phyloP scores from a whole-genome alignment of 805 yeast species.

The Wickerhamomyces hampshirensis region DNA sequence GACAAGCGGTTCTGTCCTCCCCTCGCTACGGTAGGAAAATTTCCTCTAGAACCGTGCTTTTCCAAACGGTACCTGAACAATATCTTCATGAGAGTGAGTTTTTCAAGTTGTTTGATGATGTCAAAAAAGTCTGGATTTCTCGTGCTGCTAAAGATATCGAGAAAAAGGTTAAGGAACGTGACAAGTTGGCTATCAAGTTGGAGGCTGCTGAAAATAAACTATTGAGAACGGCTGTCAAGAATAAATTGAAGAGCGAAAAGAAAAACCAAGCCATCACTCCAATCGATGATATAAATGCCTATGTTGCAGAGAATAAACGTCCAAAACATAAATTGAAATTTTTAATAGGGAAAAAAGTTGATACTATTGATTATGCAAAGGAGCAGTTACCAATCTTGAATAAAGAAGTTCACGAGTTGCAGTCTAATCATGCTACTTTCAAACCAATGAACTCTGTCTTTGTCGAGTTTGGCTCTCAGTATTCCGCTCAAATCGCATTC shows the following conservation, averaged over 20 bases:
- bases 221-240: conserved; percentile 59
- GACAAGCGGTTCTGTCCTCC: conserved; percentile 73
- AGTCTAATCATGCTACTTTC: conserved; percentile 39
- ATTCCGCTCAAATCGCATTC: conserved; percentile 66
- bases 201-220: conserved; percentile 63
- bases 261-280: conserved; percentile 47
- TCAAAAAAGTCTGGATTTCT: conserved; percentile 74
- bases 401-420: conserved; percentile 51
- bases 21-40: conserved; percentile 73
- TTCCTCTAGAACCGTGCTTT: conserved; percentile 75
- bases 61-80: conserved; percentile 78
- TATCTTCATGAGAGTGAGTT: conserved; percentile 70
- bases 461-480: conserved; percentile 75
- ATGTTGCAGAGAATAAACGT: conserved; percentile 62
- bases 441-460: conserved; percentile 75
- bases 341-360: conserved; percentile 54
- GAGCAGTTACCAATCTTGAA: conserved; percentile 55
- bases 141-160: conserved; percentile 55
- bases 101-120: conserved; percentile 74
- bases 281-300: conserved; percentile 44
- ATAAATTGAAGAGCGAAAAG: conserved; percentile 58
- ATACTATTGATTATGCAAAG: conserved; percentile 52
- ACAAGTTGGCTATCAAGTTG: conserved; percentile 50
- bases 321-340: conserved; percentile 48
- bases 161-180: conserved; percentile 54